These are phyloP conservation scores for Thalassiosira exigua DNA, from an alignment of 352 stramenopile species.

Conservation along the genomic window DNA sequence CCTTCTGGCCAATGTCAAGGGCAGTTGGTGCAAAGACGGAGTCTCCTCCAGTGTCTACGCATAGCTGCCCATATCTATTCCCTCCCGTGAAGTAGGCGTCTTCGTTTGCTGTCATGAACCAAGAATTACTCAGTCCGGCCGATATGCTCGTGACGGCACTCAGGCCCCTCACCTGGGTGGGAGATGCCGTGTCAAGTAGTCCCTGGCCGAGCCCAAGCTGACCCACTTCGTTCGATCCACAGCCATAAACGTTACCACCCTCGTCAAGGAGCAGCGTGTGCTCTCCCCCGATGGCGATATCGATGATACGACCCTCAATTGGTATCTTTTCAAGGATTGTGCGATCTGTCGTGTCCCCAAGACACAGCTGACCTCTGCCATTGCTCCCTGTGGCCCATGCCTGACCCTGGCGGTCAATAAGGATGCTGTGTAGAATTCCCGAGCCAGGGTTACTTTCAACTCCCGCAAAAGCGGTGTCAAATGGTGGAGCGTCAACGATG, in stretches of 20 bases:
- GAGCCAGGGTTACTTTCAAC: slow-evolving; percentile 3
- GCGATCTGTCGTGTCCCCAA: slow-evolving; percentile 29
- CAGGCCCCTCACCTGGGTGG: slow-evolving; percentile 41
- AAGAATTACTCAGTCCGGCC: slow-evolving; percentile 28
- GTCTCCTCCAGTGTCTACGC: slow-evolving; percentile 25
- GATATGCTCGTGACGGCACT: slow-evolving; percentile 37
- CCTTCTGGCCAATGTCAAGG: background rate
- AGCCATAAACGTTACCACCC: slow-evolving; percentile 42
- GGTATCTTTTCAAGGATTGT: slow-evolving; percentile 16
- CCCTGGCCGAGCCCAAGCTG: slow-evolving; percentile 53
- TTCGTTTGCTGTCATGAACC: no score
- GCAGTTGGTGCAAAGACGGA: slow-evolving; percentile 4
- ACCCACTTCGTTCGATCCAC: slow-evolving; percentile 48
- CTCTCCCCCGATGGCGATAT: slow-evolving; percentile 8
- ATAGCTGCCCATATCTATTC: slow-evolving; percentile 48
- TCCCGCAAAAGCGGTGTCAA: slow-evolving; percentile 14
- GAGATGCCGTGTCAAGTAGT: slow-evolving; percentile 10
- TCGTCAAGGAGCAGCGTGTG: slow-evolving; percentile 47
- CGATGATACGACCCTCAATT: background rate
- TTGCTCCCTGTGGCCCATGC: slow-evolving; percentile 52
- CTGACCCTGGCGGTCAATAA: slow-evolving; percentile 16
- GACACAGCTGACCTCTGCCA: slow-evolving; percentile 41
- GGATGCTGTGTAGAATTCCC: slow-evolving; percentile 24
- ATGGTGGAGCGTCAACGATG: slow-evolving; percentile 2
- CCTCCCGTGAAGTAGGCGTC: slow-evolving; percentile 41